These are phyloP conservation scores for Yamadazyma insecticola DNA, from an alignment of 805 yeast species.

Conservation along the genomic window DNA sequence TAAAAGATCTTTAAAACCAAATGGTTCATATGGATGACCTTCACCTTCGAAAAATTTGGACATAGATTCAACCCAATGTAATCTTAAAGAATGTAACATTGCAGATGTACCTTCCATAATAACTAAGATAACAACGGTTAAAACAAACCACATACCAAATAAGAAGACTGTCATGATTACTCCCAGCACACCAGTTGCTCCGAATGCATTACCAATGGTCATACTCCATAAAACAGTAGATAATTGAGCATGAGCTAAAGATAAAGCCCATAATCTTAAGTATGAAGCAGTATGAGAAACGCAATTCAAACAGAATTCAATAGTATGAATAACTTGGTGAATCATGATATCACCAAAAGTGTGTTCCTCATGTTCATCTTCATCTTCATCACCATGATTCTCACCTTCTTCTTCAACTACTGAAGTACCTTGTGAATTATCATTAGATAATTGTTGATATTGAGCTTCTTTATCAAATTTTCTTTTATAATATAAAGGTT, in stretches of 20 bases:
- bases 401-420: conserved; percentile 23
- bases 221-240: conserved; percentile 94
- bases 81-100: conserved; percentile 95
- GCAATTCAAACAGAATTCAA: conserved; percentile 94
- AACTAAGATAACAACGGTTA: conserved; percentile 88
- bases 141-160: conserved; percentile 91
- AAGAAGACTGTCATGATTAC: conserved; percentile 70
- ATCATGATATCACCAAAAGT: conserved; percentile 92
- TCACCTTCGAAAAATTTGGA: conserved; percentile 97
- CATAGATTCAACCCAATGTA: conserved; percentile 99
- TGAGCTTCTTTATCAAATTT: conserved; percentile 49
- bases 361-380: conserved; percentile 51
- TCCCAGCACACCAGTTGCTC: conserved; percentile 58
- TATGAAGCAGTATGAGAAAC: conserved; percentile 99
- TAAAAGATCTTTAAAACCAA: conserved; percentile 49
- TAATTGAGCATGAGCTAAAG: conserved; percentile 94
- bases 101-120: conserved; percentile 99
- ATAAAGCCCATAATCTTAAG: conserved; percentile 93
- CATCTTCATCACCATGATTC: conserved; percentile 50
- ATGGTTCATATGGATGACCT: conserved; percentile 89
- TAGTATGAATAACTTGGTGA: conserved; percentile 96
- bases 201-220: conserved; percentile 84
- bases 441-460: conserved; percentile 37
- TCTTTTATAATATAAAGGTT: conserved; percentile 70
- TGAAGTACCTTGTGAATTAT: conserved; percentile 23